A percentile compares a stretch with the other conserved stretches of the same genome.
Evolutionary conservation across 169 alveolate genomes (phyloP).

Genomic region (Plasmodium relictum): DNA sequence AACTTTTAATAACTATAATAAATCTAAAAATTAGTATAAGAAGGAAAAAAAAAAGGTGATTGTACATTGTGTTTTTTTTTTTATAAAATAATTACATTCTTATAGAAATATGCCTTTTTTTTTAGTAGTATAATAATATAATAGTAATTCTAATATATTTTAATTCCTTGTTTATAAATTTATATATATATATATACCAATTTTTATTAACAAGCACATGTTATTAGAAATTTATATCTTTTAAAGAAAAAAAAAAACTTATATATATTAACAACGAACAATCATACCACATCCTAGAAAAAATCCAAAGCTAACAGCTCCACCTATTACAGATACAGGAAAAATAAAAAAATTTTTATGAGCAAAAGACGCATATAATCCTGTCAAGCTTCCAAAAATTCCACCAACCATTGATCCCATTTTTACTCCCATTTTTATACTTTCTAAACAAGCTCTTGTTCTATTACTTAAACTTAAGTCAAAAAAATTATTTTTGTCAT

Average conservation of each 20-base stretch:
- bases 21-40: too few relatives aligned
- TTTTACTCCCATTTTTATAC: slow-evolving; percentile 92
- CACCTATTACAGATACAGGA: slow-evolving; percentile 91
- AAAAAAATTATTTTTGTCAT: slow-evolving; percentile 74
- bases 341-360: slow-evolving; percentile 87
- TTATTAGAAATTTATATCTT: neutral
- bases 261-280: slow-evolving; percentile 84
- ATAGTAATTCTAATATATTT: too few relatives aligned
- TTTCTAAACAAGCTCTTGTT: slow-evolving; percentile 89
- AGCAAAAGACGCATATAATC: slow-evolving; percentile 88
- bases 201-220: neutral
- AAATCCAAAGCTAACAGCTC: slow-evolving; percentile 91
- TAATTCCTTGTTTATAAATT: neutral
- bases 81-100: too few relatives aligned
- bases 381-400: slow-evolving; percentile 92
- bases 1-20: too few relatives aligned
- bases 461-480: slow-evolving; percentile 84
- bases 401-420: slow-evolving; percentile 95
- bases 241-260: neutral
- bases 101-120: too few relatives aligned
- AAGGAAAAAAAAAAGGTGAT: too few relatives aligned
- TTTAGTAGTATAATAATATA: too few relatives aligned
- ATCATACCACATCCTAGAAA: slow-evolving; percentile 92
- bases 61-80: too few relatives aligned
- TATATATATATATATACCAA: slow-evolving; percentile 1